These are phyloP conservation scores for Ocimum tenuiflorum DNA, from an alignment of 257 asterid genomes.

Conservation along the genomic window DNA sequence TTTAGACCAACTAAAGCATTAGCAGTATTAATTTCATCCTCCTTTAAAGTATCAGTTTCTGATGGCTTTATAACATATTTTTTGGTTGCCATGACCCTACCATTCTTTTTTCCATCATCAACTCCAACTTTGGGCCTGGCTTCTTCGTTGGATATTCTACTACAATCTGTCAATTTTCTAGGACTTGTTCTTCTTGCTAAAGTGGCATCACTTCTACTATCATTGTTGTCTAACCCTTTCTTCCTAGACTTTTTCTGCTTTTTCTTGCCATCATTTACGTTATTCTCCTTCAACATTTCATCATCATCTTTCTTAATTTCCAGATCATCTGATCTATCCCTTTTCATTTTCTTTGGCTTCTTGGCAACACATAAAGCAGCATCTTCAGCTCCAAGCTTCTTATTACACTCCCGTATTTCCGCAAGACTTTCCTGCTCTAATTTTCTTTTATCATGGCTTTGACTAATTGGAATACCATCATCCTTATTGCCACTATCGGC, in stretches of 20 bases:
- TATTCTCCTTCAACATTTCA: slow-evolving; percentile 17
- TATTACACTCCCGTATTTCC: slow-evolving; percentile 14
- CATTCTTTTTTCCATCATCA: slow-evolving; percentile 8
- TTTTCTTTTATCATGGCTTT: slow-evolving; percentile 22
- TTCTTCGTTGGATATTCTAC: slow-evolving; percentile 11
- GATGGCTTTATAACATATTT: not conserved
- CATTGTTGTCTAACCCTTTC: slow-evolving; percentile 3
- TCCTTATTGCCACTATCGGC: slow-evolving; percentile 15
- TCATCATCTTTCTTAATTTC: not conserved
- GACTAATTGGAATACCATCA: slow-evolving; percentile 21
- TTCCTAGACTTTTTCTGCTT: slow-evolving; percentile 25
- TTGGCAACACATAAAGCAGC: slow-evolving; percentile 7
- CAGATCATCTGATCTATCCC: slow-evolving; percentile 10
- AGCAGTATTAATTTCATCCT: not conserved
- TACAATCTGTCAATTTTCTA: slow-evolving; percentile 24
- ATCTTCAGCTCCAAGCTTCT: slow-evolving; percentile 12
- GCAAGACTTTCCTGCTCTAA: slow-evolving; percentile 16
- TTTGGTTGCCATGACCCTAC: not conserved
- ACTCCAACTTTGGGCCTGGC: not conserved
- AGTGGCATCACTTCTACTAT: not conserved
- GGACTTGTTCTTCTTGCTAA: slow-evolving; percentile 30
- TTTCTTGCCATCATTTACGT: slow-evolving; percentile 15
- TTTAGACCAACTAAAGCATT: not conserved
- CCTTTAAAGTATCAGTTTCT: slow-evolving; percentile 14
- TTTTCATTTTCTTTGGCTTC: slow-evolving; percentile 28